Evolutionary conservation across 345 rosid species (phyloP), one percentile per base, ranked within the genome.

Genomic region (Bruguiera sexangula): DNA sequence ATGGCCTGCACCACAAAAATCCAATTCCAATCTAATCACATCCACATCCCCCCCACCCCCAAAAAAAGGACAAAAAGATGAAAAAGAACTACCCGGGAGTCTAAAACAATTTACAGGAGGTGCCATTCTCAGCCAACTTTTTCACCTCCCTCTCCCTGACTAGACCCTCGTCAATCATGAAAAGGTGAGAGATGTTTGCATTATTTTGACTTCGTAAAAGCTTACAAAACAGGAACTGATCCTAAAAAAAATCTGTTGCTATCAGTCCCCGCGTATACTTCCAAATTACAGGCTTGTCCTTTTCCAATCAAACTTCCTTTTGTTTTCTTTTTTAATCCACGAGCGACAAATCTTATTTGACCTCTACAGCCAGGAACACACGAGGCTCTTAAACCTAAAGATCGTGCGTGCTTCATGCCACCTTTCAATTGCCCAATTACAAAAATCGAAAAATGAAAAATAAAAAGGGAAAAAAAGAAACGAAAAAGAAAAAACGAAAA

Each of bases 131-230:
- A 10, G 16, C 29, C 29, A 8, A 9, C 2, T 22, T 24, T 56
- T 24, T 24, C 22, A 22, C 30, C 60, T 20, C 4, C 19, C 20
- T 3, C 29, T 26, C 6, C 59, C 11, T 11, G 16, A 39, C 3
- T 10, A 39, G 15, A 39, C 48, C 8, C 26, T 7, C 57, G 10
- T 53, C 36, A 60, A 43, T 22, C 19, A 63, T 7, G 2, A 34
- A 87, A 84, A 82, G 86, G 77, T 72, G 63, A 78, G 75, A 81
- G 68, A 51, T 79, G 86, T 84, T 77, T 64, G 68, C 82, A 64
- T 62, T 62, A 73, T 67, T 78, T 87, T 87, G 96, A 87, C 93
- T 89, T 89, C 82, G 68, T 6, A 18, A 21, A 72, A 20, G 52
- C 32, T 37, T 9, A 55, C 57, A 29, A 36, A 54, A 68, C 24